Evolutionary conservation across 2,329 filamentous ascomycete species (phyloP).

Genomic region (Sclerotinia minor): DNA sequence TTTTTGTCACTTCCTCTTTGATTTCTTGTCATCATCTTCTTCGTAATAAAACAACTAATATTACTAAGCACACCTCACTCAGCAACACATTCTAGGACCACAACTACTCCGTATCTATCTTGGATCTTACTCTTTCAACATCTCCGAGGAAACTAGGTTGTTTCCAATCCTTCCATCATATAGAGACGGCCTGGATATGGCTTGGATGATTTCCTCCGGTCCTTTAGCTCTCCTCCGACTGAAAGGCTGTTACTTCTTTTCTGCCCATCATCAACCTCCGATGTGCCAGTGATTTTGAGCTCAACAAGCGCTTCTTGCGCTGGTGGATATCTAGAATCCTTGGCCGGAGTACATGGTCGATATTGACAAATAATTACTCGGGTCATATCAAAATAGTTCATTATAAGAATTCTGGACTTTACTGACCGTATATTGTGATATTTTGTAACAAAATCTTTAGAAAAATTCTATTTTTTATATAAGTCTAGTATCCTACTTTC

Average conservation of each 20-base stretch:
- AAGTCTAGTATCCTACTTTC: no score
- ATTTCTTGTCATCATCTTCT: no score
- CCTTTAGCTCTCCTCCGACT: constrained; percentile 4
- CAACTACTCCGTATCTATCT: constrained; percentile 2
- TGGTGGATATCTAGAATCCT: neutral
- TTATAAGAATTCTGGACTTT: no score
- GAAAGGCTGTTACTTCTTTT: neutral
- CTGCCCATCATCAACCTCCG: neutral
- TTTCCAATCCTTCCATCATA: neutral
- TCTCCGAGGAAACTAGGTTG: neutral
- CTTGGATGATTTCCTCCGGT: neutral
- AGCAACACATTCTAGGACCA: neutral
- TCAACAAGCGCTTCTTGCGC: neutral
- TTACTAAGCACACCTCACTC: constrained; percentile 4
- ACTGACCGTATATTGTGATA: no score
- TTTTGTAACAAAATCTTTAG: no score
- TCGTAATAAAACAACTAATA: no score
- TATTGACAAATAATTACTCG: no score
- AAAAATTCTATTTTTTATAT: no score
- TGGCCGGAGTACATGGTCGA: neutral
- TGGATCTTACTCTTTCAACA: neutral
- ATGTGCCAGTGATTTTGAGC: neutral
- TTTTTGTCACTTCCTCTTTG: no score
- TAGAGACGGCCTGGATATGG: neutral
- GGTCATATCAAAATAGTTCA: no score